Evolutionary conservation across 78 protist genomes (phyloP).

Genomic region (Isochrysis galbana): DNA sequence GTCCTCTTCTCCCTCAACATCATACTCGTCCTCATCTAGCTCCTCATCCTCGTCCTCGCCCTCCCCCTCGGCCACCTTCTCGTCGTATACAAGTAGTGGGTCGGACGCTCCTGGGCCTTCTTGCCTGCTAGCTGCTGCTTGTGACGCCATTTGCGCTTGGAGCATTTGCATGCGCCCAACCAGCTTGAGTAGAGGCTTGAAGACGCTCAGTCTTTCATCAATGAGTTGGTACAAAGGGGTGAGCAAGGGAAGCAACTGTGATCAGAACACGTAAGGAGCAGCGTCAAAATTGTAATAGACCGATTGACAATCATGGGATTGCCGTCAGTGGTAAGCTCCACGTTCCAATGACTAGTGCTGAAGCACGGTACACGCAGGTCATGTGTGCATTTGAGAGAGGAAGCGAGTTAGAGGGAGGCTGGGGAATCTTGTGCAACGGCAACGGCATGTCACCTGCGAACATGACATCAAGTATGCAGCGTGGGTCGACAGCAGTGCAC

Average conservation of each 20-base stretch:
- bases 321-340: no score
- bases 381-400: neutral
- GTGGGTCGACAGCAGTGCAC: neutral
- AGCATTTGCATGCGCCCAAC: constrained; percentile 1
- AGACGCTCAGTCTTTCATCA: neutral
- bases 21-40: neutral
- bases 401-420: neutral
- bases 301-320: no score
- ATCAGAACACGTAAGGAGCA: no score
- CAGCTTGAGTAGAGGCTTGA: neutral
- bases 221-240: neutral
- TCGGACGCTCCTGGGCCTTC: neutral
- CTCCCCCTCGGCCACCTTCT: neutral
- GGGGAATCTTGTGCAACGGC: neutral
- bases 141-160: neutral
- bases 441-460: neutral
- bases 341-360: no score
- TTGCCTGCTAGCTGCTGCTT: neutral
- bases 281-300: no score
- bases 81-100: neutral
- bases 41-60: neutral
- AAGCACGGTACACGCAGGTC: no score
- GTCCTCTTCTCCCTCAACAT: neutral
- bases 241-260: neutral
- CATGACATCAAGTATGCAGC: neutral